Conservation (phyloP, 139 green algal species). For the Chloropicon primus region DNA sequence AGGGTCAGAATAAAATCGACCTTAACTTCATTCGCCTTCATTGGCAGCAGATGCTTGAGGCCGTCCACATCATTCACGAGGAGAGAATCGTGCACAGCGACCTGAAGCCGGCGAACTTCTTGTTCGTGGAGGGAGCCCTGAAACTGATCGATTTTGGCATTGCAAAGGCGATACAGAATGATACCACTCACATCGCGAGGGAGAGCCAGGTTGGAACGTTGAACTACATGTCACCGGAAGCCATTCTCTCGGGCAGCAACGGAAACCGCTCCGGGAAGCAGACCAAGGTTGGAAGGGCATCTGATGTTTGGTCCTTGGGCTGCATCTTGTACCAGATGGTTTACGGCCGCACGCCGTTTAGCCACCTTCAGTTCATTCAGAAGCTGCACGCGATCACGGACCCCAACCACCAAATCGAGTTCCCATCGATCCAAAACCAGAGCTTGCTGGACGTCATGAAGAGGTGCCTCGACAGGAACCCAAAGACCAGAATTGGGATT, state of each 20-base stretch:
- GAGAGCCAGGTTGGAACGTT: constrained; percentile 87
- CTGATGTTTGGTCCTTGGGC: constrained; percentile 86
- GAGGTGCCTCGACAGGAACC: constrained; percentile 72
- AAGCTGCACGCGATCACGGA: constrained; percentile 91
- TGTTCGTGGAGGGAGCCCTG: constrained; percentile 86
- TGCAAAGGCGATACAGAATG: constrained; percentile 71
- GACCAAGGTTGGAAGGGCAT: constrained; percentile 55
- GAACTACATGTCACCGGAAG: constrained; percentile 98
- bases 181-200: constrained; percentile 84
- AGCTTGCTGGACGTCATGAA: constrained; percentile 55
- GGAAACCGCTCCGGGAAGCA: constrained; percentile 47
- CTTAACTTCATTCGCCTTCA: constrained; percentile 93
- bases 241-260: constrained; percentile 66
- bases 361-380: constrained; percentile 56
- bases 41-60: constrained; percentile 96
- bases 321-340: constrained; percentile 98
- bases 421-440: constrained; percentile 33
- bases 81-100: constrained; percentile 89
- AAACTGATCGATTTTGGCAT: constrained; percentile 99
- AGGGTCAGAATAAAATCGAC: constrained; percentile 30
- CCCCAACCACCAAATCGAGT: constrained; percentile 40
- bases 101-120: constrained; percentile 94
- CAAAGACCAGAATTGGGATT: constrained; percentile 65
- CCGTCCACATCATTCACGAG: constrained; percentile 82
- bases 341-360: constrained; percentile 71